Conservation (phyloP, 2,329 filamentous ascomycete species). For the Aspergillus oerlinghausenensis region DNA sequence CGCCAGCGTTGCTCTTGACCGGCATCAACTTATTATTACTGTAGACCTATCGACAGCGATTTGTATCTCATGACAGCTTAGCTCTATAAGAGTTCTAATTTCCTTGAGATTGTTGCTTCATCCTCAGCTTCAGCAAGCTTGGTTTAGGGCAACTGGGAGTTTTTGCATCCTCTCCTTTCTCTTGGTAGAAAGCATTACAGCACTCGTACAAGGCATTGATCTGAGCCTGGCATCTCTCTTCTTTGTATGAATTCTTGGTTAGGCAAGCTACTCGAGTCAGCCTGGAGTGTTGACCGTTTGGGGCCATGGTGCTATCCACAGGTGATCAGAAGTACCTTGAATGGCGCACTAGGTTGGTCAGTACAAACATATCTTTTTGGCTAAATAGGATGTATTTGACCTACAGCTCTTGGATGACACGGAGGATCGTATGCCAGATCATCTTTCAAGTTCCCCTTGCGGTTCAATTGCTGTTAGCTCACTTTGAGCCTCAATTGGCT, state of each 20-base stretch:
- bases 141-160: constrained; percentile 84
- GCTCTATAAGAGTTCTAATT: constrained; percentile 9
- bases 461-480: constrained; percentile 5
- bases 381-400: constrained; percentile 29
- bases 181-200: constrained; percentile 81
- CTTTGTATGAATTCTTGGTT: constrained; percentile 76
- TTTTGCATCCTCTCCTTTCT: constrained; percentile 69
- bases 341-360: constrained; percentile 67
- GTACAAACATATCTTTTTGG: constrained; percentile 5
- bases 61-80: not conserved
- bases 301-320: not conserved
- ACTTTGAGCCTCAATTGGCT: constrained; percentile 1
- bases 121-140: constrained; percentile 72
- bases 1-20: not conserved
- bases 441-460: constrained; percentile 52
- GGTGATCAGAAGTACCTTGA: constrained; percentile 59
- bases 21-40: not conserved
- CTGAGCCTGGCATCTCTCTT: constrained; percentile 72
- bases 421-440: constrained; percentile 71
- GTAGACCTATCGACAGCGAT: constrained; percentile 3
- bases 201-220: constrained; percentile 89
- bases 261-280: constrained; percentile 63
- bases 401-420: constrained; percentile 78
- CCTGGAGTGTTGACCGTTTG: not conserved
- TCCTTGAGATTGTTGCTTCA: constrained; percentile 64